phyloP scores from a whole-genome alignment of 495 filamentous ascomycete genomes.

The Schizothecium vesticola region DNA sequence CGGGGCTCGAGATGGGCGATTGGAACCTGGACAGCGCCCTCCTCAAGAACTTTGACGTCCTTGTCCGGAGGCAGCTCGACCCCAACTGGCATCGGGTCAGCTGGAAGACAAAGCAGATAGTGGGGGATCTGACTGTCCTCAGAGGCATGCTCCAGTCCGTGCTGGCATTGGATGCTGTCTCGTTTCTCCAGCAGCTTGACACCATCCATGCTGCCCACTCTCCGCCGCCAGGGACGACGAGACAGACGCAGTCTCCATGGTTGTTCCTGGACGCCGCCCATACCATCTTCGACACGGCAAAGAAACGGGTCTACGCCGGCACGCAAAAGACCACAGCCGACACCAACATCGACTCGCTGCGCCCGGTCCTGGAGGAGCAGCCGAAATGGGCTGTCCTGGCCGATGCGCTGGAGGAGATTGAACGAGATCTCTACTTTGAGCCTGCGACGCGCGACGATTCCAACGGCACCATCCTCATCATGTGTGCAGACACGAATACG shows the following conservation, averaged over 20 bases:
- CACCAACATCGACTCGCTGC: slow-evolving; percentile 57
- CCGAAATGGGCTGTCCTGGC: slow-evolving; percentile 89
- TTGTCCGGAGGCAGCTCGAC: slow-evolving; percentile 84
- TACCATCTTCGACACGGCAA: slow-evolving; percentile 87
- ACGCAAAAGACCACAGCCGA: slow-evolving; percentile 37
- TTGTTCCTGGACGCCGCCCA: slow-evolving; percentile 93
- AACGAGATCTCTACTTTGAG: slow-evolving; percentile 83
- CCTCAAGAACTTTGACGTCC: slow-evolving; percentile 85
- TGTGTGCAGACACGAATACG: slow-evolving; percentile 87
- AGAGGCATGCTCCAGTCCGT: slow-evolving; percentile 81
- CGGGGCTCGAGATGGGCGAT: slow-evolving; percentile 89
- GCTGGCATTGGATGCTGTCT: slow-evolving; percentile 83
- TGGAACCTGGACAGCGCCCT: slow-evolving; percentile 96
- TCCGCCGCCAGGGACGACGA: slow-evolving; percentile 80
- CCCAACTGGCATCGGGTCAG: slow-evolving; percentile 96
- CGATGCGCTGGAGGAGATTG: slow-evolving; percentile 88
- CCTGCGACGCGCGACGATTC: slow-evolving; percentile 71
- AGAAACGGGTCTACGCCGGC: slow-evolving; percentile 74
- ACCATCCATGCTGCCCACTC: slow-evolving; percentile 87
- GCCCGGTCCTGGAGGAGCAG: slow-evolving; percentile 86
- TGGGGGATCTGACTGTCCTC: slow-evolving; percentile 78
- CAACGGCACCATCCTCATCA: slow-evolving; percentile 84
- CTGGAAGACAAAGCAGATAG: slow-evolving; percentile 91
- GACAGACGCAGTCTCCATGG: slow-evolving; percentile 90
- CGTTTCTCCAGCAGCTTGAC: slow-evolving; percentile 88